These are phyloP conservation scores for Artomyces pyxidatus DNA, from an alignment of 768 basidiomycete species.

Conservation along the genomic window DNA sequence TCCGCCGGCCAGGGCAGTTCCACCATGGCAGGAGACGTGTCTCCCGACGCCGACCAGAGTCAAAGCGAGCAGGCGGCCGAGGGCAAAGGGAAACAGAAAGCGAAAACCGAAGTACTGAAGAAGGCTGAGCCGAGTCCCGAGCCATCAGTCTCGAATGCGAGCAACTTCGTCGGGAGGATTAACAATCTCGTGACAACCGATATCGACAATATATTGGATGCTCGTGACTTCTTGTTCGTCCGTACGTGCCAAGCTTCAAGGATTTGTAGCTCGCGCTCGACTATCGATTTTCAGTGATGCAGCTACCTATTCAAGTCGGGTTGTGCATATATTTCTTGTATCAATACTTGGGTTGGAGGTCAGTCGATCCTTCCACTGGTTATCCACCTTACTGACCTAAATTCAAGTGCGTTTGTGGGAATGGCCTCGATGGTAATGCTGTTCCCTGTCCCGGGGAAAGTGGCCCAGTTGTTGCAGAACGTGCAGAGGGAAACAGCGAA, in stretches of 20 bases:
- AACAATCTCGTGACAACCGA: slow-evolving; percentile 73
- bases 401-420: slow-evolving; percentile 32
- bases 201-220: slow-evolving; percentile 24
- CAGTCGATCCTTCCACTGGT: slow-evolving; percentile 1
- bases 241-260: slow-evolving; percentile 1
- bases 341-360: slow-evolving; percentile 44
- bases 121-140: neutral
- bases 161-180: slow-evolving; percentile 63
- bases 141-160: slow-evolving; percentile 18
- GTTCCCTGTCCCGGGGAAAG: slow-evolving; percentile 34
- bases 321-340: slow-evolving; percentile 36
- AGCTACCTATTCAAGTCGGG: slow-evolving; percentile 32
- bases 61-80: slow-evolving; percentile 1
- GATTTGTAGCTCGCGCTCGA: neutral
- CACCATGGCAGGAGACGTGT: neutral
- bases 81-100: neutral
- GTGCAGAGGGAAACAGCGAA: slow-evolving; percentile 34
- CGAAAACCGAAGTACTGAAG: neutral
- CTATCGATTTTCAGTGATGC: too few relatives aligned
- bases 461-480: slow-evolving; percentile 28
- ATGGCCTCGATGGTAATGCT: slow-evolving; percentile 31
- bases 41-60: slow-evolving; percentile 5
- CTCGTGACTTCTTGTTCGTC: slow-evolving; percentile 19
- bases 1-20: neutral
- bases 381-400: neutral